These are phyloP conservation scores for Physaria fendleri DNA, from an alignment of 345 rosid genomes.

Conservation along the genomic window DNA sequence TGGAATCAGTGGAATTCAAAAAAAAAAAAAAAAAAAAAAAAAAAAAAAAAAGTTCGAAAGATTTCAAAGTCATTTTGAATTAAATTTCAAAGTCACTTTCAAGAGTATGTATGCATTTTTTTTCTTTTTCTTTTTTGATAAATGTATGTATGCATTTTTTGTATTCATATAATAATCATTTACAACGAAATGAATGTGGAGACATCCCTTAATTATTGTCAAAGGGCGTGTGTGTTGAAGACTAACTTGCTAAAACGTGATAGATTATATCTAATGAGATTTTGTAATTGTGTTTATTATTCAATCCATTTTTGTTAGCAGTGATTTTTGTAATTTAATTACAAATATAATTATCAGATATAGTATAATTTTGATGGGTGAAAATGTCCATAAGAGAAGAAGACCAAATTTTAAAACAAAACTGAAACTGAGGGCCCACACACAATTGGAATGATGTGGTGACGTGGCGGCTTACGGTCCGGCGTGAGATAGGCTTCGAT, in stretches of 20 bases:
- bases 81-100: background rate
- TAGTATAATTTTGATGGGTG: too few relatives aligned
- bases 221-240: slow-evolving; percentile 15
- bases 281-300: too few relatives aligned
- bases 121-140: background rate
- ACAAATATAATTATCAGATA: too few relatives aligned
- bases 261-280: too few relatives aligned
- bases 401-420: too few relatives aligned
- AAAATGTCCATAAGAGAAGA: too few relatives aligned
- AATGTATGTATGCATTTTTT: background rate
- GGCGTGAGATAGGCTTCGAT: slow-evolving; percentile 66
- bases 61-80: slow-evolving; percentile 3
- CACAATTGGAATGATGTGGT: slow-evolving; percentile 23
- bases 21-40: too few relatives aligned
- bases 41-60: slow-evolving; percentile 11
- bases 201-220: slow-evolving; percentile 5
- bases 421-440: too few relatives aligned
- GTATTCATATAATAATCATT: slow-evolving; percentile 19
- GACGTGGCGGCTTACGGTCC: slow-evolving; percentile 63
- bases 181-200: background rate
- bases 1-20: too few relatives aligned
- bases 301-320: too few relatives aligned
- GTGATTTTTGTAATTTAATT: too few relatives aligned
- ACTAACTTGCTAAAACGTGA: too few relatives aligned
- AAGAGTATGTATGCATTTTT: background rate